Percentiles rank a stretch among this genome's conserved stretches.
Conservation (phyloP, 805 yeast species). For the Yarrowia sp. region DNA sequence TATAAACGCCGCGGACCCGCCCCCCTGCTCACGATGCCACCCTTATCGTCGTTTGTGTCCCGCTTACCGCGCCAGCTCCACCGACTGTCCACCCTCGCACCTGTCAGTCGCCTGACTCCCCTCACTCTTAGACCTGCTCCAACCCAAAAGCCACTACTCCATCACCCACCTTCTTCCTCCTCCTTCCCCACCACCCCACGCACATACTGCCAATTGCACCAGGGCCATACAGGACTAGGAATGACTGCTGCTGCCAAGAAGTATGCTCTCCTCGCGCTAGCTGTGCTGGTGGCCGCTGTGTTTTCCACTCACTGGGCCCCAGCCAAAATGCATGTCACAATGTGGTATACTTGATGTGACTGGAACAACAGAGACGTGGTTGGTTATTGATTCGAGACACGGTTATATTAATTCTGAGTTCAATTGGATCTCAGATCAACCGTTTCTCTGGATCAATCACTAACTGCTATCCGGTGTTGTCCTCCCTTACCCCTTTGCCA, state of each 20-base stretch:
- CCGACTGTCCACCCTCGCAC: not conserved
- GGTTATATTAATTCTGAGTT: too few species aligned
- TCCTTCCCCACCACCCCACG: conserved; percentile 32
- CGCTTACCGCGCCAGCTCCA: conserved; percentile 30
- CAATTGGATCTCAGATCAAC: too few species aligned
- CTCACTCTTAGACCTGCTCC: conserved; percentile 16
- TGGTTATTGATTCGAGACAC: too few species aligned
- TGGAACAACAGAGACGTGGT: not conserved
- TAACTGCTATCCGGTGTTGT: too few species aligned
- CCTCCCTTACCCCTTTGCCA: not conserved
- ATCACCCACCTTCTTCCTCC: conserved; percentile 8
- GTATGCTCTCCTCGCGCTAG: conserved; percentile 31
- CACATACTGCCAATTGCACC: conserved; percentile 39
- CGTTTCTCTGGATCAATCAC: too few species aligned
- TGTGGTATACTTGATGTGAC: conserved; percentile 35
- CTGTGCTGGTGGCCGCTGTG: conserved; percentile 27
- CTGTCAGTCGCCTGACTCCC: conserved; percentile 11
- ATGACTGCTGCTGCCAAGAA: conserved; percentile 36
- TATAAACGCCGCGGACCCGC: conserved; percentile 6
- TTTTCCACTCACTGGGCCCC: conserved; percentile 31
- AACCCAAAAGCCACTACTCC: conserved; percentile 24
- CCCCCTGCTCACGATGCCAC: conserved; percentile 1
- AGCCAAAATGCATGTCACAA: conserved; percentile 39
- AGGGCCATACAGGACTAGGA: conserved; percentile 37
- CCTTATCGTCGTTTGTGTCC: conserved; percentile 8